Percentiles rank a stretch among this genome's conserved stretches.
phyloP scores from a whole-genome alignment of 345 rosid genomes.

The Rhizophora apiculata region DNA sequence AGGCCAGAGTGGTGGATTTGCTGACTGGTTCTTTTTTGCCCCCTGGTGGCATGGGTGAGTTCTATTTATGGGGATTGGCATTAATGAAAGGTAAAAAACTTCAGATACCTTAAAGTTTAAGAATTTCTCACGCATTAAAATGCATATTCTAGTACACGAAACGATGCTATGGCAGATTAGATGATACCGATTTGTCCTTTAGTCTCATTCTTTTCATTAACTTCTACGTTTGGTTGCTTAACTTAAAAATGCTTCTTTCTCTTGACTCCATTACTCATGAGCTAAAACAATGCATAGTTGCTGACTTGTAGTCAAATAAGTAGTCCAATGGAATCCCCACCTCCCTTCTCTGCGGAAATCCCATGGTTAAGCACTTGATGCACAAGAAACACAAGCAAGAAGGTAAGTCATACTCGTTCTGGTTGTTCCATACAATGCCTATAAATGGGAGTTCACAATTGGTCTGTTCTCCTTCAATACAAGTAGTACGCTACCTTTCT shows the following conservation, averaged over 20 bases:
- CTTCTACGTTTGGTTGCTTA: background rate
- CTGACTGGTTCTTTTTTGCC: constrained; percentile 56
- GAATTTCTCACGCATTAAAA: background rate
- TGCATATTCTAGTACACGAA: background rate
- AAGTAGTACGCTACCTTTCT: background rate
- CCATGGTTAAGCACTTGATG: no score
- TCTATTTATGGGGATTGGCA: constrained; percentile 77
- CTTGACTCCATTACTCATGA: no score
- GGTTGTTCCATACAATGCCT: no score
- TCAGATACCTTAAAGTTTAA: background rate
- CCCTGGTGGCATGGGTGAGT: constrained; percentile 73
- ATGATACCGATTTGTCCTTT: background rate
- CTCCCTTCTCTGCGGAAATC: no score
- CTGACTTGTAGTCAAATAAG: no score
- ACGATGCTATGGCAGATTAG: background rate
- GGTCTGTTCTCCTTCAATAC: background rate
- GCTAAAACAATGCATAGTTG: no score
- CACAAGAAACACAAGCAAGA: no score
- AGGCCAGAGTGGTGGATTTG: constrained; percentile 78
- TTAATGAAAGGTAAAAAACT: constrained; percentile 56
- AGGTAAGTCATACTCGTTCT: no score
- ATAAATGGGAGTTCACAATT: no score
- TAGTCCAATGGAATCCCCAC: no score
- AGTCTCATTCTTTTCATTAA: background rate
- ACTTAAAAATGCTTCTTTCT: background rate